A percentile compares a stretch with the other conserved stretches of the same genome.
These are phyloP conservation scores for Solanum hybrid DNA, from an alignment of 305 asterid genomes.

Conservation along the genomic window DNA sequence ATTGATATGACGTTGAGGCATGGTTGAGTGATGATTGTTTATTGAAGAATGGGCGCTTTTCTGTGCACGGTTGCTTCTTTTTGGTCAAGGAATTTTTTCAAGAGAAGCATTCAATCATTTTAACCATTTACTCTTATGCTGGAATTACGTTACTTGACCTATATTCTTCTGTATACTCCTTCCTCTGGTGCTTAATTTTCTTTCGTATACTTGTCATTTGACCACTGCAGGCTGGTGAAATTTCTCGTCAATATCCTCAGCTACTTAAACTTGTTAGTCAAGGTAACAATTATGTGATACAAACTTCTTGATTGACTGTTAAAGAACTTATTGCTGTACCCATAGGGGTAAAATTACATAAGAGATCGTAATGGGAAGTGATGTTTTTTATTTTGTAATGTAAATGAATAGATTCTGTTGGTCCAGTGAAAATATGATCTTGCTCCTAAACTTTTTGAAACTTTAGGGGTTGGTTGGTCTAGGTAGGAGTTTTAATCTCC, in stretches of 20 bases:
- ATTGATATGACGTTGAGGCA: not conserved
- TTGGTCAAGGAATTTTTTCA: not conserved
- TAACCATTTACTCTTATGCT: not conserved
- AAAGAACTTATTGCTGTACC: not conserved
- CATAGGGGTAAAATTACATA: not conserved
- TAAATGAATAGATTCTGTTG: not conserved
- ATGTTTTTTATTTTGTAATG: not conserved
- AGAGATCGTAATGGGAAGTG: not conserved
- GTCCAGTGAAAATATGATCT: not conserved
- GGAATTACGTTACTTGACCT: not conserved
- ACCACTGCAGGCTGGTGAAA: constrained; percentile 33
- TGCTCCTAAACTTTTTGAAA: not conserved
- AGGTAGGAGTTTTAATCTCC: not conserved
- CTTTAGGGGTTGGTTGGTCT: not conserved
- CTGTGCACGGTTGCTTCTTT: not conserved
- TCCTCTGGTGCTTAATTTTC: not conserved
- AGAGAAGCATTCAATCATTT: not conserved
- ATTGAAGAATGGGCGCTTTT: not conserved
- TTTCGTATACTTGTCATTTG: not conserved
- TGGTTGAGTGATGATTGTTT: not conserved
- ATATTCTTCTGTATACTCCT: not conserved
- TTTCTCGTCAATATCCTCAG: constrained; percentile 29
- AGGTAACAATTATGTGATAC: constrained; percentile 27
- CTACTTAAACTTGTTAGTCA: constrained; percentile 36
- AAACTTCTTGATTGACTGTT: not conserved